Evolutionary conservation across 306 rosid genomes (phyloP).

Genomic region (Quercus robur): DNA sequence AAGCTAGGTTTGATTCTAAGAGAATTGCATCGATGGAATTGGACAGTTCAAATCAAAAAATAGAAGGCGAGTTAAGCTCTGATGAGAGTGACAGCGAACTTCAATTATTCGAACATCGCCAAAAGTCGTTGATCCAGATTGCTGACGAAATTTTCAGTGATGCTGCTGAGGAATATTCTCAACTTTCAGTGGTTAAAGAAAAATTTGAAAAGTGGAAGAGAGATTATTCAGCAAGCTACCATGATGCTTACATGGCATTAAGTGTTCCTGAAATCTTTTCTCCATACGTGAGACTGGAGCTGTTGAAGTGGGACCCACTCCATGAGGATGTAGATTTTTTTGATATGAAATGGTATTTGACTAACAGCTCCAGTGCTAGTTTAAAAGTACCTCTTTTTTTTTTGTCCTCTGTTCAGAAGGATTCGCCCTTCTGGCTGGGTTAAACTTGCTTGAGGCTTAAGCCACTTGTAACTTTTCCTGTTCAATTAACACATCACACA

Average conservation of each 20-base stretch:
- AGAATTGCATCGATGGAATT: conserved; percentile 55
- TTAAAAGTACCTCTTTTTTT: conserved; percentile 2
- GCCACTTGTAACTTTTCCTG: neutral
- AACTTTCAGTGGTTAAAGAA: conserved; percentile 68
- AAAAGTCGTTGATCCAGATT: conserved; percentile 66
- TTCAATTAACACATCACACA: neutral
- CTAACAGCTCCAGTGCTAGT: conserved; percentile 14
- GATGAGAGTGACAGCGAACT: conserved; percentile 95
- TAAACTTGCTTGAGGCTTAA: neutral
- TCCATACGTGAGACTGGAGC: conserved; percentile 93
- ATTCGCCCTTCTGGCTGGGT: conserved; percentile 2
- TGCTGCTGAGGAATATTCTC: conserved; percentile 84
- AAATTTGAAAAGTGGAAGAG: conserved; percentile 91
- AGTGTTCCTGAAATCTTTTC: conserved; percentile 86
- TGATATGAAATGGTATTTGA: conserved; percentile 80
- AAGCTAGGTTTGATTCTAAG: conserved; percentile 42
- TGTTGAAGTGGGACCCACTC: conserved; percentile 95
- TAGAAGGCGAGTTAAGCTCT: conserved; percentile 95
- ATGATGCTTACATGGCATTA: conserved; percentile 85
- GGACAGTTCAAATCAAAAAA: conserved; percentile 46
- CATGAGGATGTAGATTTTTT: conserved; percentile 72
- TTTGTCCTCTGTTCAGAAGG: neutral
- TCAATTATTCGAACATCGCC: conserved; percentile 61
- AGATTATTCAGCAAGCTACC: conserved; percentile 61
- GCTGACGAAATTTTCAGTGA: conserved; percentile 85